Conservation (phyloP, 2,329 filamentous ascomycete species). For the Xylaria polymorpha region DNA sequence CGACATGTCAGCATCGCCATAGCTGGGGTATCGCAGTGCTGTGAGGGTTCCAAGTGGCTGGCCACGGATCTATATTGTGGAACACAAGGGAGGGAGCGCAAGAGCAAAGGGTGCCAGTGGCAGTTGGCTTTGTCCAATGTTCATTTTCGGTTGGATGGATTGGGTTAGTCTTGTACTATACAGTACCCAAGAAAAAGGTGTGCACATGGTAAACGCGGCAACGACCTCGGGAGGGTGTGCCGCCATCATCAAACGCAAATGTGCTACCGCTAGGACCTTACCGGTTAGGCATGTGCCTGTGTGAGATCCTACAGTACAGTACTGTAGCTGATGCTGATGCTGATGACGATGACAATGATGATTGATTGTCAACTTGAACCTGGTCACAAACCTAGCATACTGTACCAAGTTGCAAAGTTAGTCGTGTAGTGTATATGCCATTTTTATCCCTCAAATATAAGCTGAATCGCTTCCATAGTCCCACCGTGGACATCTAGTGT, state of each 20-base stretch:
- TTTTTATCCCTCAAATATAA: background rate
- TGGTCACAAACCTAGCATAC: background rate
- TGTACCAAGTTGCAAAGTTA: background rate
- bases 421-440: too few relatives aligned
- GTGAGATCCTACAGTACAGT: background rate
- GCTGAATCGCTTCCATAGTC: background rate
- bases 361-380: background rate
- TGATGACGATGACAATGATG: background rate
- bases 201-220: constrained; percentile 1
- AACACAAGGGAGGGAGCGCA: background rate
- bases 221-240: constrained; percentile 28
- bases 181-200: too few relatives aligned
- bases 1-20: constrained; percentile 16
- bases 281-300: constrained; percentile 5
- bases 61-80: constrained; percentile 7
- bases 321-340: background rate
- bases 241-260: constrained; percentile 25
- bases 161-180: background rate
- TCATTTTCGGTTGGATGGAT: background rate
- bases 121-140: too few relatives aligned
- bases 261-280: constrained; percentile 3
- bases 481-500: background rate
- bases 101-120: background rate
- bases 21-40: constrained; percentile 21
- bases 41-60: constrained; percentile 17